Evolutionary conservation across 2,329 filamentous ascomycete species (phyloP).

Genomic region (Xylaria sp.): DNA sequence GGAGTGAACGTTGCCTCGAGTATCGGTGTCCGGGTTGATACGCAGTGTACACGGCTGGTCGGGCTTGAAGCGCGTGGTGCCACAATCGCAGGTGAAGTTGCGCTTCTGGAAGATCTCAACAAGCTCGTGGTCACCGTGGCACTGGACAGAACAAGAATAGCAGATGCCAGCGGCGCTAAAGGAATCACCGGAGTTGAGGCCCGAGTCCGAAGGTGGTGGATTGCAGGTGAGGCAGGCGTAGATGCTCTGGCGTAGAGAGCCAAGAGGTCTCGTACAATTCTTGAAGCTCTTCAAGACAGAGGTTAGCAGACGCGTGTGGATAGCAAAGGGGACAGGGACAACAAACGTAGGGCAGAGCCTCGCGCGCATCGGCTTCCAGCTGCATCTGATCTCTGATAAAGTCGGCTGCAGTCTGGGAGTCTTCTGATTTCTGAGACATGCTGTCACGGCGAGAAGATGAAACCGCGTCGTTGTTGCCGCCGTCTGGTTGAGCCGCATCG

Average conservation of each 20-base stretch:
- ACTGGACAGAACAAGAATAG: constrained; percentile 96
- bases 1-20: constrained; percentile 79
- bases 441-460: constrained; percentile 62
- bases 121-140: constrained; percentile 92
- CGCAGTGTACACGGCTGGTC: constrained; percentile 79
- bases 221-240: constrained; percentile 97
- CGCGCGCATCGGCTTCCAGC: constrained; percentile 93
- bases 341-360: constrained; percentile 89
- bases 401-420: constrained; percentile 78
- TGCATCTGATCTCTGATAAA: constrained; percentile 91
- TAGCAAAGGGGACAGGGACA: neutral
- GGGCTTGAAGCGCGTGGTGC: constrained; percentile 79
- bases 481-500: constrained; percentile 40
- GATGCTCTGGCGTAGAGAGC: constrained; percentile 84
- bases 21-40: constrained; percentile 75
- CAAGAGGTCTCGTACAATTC: constrained; percentile 89
- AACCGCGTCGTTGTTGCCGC: constrained; percentile 29
- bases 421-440: constrained; percentile 66
- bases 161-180: constrained; percentile 85
- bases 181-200: constrained; percentile 57
- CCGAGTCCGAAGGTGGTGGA: constrained; percentile 72
- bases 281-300: constrained; percentile 81
- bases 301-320: constrained; percentile 37
- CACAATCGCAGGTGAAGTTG: constrained; percentile 96
- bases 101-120: constrained; percentile 97